A percentile compares a stretch with the other conserved stretches of the same genome.
These are phyloP conservation scores for Pholiota molesta DNA, from an alignment of 768 basidiomycete species.

Conservation along the genomic window DNA sequence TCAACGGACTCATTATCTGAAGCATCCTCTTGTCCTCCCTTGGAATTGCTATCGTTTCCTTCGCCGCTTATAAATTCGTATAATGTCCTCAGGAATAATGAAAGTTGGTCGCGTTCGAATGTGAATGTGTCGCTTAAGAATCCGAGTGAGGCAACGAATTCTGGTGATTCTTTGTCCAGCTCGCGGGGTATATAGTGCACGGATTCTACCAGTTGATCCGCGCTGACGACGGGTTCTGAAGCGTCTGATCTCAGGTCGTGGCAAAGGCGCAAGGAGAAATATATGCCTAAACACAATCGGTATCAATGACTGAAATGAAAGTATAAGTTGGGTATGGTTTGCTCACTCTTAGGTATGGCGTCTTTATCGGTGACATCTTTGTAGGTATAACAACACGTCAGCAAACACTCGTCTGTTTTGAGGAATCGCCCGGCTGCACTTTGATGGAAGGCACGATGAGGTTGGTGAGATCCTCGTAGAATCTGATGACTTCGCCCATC, in stretches of 20 bases:
- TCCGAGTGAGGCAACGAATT: constrained; percentile 60
- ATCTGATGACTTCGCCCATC: constrained; percentile 59
- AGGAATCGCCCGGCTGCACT: constrained; percentile 36
- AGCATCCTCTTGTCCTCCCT: constrained; percentile 27
- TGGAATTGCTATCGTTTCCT: constrained; percentile 27
- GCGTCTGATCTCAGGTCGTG: constrained; percentile 38
- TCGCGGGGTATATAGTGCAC: constrained; percentile 66
- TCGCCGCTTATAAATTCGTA: constrained; percentile 51
- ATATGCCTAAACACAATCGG: constrained; percentile 47
- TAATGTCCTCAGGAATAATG: constrained; percentile 67
- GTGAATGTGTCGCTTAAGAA: constrained; percentile 70
- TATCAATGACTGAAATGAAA: background rate
- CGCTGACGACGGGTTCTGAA: constrained; percentile 32
- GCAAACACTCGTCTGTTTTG: constrained; percentile 59
- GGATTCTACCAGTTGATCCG: constrained; percentile 44
- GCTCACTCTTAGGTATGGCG: constrained; percentile 40
- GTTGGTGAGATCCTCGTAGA: constrained; percentile 90
- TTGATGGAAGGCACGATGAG: constrained; percentile 70
- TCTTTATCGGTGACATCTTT: constrained; percentile 34
- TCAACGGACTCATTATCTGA: constrained; percentile 29
- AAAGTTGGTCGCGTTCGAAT: constrained; percentile 67
- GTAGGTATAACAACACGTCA: constrained; percentile 71
- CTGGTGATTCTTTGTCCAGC: constrained; percentile 60
- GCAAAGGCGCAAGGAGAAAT: constrained; percentile 58
- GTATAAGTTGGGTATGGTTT: constrained; percentile 1